phyloP scores from a whole-genome alignment of 2,329 filamentous ascomycete genomes.

The Neurospora sp. region DNA sequence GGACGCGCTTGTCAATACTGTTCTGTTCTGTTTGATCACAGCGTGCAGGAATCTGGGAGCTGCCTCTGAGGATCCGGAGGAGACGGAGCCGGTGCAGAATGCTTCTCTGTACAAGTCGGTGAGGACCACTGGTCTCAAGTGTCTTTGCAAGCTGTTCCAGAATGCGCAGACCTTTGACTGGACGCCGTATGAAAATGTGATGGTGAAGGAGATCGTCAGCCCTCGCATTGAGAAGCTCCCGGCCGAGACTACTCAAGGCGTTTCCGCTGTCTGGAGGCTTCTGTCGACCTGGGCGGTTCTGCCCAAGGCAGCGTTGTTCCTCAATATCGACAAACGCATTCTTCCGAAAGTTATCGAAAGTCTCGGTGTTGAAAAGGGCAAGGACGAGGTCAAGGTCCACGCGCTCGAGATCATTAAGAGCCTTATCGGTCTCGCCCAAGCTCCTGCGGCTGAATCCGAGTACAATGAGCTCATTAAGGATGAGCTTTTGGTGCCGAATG shows the following conservation, averaged over 20 bases:
- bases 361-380: slow-evolving; percentile 51
- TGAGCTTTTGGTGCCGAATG: slow-evolving; percentile 46
- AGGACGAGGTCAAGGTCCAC: slow-evolving; percentile 79
- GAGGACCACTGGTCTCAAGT: slow-evolving; percentile 69
- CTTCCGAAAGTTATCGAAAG: slow-evolving; percentile 63
- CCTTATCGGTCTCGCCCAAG: slow-evolving; percentile 50
- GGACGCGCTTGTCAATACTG: slow-evolving; percentile 59
- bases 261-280: slow-evolving; percentile 73
- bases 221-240: slow-evolving; percentile 71
- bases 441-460: slow-evolving; percentile 44
- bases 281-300: slow-evolving; percentile 72
- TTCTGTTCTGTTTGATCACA: slow-evolving; percentile 71
- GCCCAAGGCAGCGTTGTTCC: slow-evolving; percentile 54
- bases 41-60: slow-evolving; percentile 42
- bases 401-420: slow-evolving; percentile 66
- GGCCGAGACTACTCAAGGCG: slow-evolving; percentile 76
- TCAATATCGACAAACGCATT: slow-evolving; percentile 52
- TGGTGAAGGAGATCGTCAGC: slow-evolving; percentile 66
- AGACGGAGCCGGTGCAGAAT: slow-evolving; percentile 32
- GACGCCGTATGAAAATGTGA: slow-evolving; percentile 56
- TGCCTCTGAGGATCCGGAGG: slow-evolving; percentile 27
- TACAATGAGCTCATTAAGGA: slow-evolving; percentile 46
- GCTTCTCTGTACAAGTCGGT: slow-evolving; percentile 55
- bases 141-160: slow-evolving; percentile 67
- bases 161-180: slow-evolving; percentile 63